Evolutionary conservation across 345 rosid species (phyloP).

Genomic region (Reutealis trisperma): DNA sequence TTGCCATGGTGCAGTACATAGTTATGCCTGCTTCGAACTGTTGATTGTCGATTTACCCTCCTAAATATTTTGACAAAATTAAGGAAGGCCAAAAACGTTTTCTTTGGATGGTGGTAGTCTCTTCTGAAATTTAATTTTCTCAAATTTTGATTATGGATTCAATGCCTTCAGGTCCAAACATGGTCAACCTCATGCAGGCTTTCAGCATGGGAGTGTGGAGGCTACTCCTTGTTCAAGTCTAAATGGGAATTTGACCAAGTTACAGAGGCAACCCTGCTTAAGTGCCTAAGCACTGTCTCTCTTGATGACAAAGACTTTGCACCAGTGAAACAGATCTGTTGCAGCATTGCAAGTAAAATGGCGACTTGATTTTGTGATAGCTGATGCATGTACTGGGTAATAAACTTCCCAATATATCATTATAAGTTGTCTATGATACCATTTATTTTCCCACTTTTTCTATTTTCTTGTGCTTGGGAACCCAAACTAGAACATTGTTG

Average conservation of each 20-base stretch:
- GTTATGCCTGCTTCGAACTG: too few relatives aligned
- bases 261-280: conserved; percentile 28
- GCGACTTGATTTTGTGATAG: conserved; percentile 6
- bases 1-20: too few relatives aligned
- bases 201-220: conserved; percentile 47
- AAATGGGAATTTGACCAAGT: conserved; percentile 37
- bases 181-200: conserved; percentile 18
- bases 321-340: conserved; percentile 37
- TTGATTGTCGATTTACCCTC: background rate
- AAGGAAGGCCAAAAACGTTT: background rate
- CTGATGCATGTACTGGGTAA: conserved; percentile 17
- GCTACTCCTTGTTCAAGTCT: conserved; percentile 35
- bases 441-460: background rate
- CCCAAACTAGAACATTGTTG: background rate
- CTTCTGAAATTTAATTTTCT: background rate
- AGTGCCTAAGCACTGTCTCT: conserved; percentile 28
- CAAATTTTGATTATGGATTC: background rate
- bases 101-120: too few relatives aligned
- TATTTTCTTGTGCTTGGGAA: background rate
- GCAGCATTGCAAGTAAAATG: conserved; percentile 29
- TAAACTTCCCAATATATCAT: background rate
- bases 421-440: background rate
- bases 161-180: conserved; percentile 4
- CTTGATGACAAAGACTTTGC: conserved; percentile 30
- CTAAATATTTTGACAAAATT: background rate